Conservation (phyloP, 495 filamentous ascomycete species). For the Penicillium alfredii region DNA sequence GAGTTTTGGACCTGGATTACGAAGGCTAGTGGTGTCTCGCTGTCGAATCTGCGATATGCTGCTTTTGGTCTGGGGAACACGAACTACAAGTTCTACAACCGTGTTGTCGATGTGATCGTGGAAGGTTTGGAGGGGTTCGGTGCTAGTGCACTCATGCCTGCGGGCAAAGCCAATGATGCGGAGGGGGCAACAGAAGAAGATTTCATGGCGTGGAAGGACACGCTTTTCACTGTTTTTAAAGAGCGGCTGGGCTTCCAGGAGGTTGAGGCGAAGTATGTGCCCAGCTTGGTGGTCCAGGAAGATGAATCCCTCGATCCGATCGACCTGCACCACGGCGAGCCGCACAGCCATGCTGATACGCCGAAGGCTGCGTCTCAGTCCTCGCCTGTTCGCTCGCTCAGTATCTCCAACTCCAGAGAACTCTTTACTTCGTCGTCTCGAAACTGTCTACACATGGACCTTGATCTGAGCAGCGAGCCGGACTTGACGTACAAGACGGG, state of each 20-base stretch:
- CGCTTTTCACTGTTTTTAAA: conserved; percentile 33
- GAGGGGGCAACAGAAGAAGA: conserved; percentile 45
- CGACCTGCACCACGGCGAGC: conserved; percentile 38
- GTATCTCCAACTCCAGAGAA: conserved; percentile 29
- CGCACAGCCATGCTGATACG: conserved; percentile 16
- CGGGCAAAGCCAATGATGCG: conserved; percentile 43
- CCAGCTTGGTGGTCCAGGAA: conserved; percentile 34
- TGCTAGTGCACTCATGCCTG: conserved; percentile 33
- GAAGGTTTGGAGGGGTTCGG: conserved; percentile 31
- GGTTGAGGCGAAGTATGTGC: conserved; percentile 32
- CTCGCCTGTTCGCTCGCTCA: conserved; percentile 28
- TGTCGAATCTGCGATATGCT: conserved; percentile 36
- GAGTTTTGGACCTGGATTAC: conserved; percentile 43
- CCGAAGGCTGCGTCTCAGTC: conserved; percentile 23
- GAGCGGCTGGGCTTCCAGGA: conserved; percentile 33
- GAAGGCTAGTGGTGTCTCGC: conserved; percentile 17
- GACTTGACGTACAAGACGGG: conserved; percentile 63
- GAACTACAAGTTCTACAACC: conserved; percentile 50
- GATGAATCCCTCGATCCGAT: conserved; percentile 33
- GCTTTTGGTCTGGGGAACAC: conserved; percentile 46
- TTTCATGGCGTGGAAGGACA: conserved; percentile 47
- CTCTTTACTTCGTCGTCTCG: conserved; percentile 32
- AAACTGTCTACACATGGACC: conserved; percentile 47
- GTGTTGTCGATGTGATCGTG: conserved; percentile 37
- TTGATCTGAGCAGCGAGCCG: conserved; percentile 35